Base-by-base conservation (phyloP, 2,329 filamentous ascomycete genomes). In the Helicocarpus griseus region DNA sequence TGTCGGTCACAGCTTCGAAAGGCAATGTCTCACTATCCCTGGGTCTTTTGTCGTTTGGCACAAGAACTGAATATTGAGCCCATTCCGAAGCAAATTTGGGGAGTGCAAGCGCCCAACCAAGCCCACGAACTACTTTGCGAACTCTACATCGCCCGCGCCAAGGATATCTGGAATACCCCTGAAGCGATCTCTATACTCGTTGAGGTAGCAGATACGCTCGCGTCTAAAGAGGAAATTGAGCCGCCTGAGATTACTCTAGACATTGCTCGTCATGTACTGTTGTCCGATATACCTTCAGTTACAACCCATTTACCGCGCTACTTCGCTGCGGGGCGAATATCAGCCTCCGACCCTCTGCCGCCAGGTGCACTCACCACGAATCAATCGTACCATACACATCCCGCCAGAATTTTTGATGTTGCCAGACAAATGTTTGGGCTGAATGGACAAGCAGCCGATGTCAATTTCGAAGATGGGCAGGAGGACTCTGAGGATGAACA, bases 91-190 rank as follows among this genome's bases (percentile, higher is more conserved):
- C 79, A 82, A 0, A 79, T 97, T 29, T 97, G 93, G 91, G 90
- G 87, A 48, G 78, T 83, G 54, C 77, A 81, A 60, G 80, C 87
- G 4, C 77, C 83, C 0, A 78, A 81, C 28, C 74, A 78, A 11
- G 76, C 82, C 43, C 79, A 89, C 57, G 76, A 80, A 51, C 78
- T 95, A 35, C 80, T 88, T 61, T 81, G 82, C 4, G 81, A 86
- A 61, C 76, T 95, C 2, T 95, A 95, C 63, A 77, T 88, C 26
- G 76, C 81, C 52, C 81, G 86, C 41, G 78, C 86, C 4, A 91
- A 89, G 62, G 86, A 91, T 59, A 72, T 95, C 3, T 96, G 90
- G 90, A 89, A 89, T 63, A 89, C 83, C 3, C 77, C 86, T 0
- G 83, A 88, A 60, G 81, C 80, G 13, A 82, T 78, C 3, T 71